These are phyloP conservation scores for Claviceps purpurea DNA, from an alignment of 2,329 filamentous ascomycete genomes.

Conservation along the genomic window DNA sequence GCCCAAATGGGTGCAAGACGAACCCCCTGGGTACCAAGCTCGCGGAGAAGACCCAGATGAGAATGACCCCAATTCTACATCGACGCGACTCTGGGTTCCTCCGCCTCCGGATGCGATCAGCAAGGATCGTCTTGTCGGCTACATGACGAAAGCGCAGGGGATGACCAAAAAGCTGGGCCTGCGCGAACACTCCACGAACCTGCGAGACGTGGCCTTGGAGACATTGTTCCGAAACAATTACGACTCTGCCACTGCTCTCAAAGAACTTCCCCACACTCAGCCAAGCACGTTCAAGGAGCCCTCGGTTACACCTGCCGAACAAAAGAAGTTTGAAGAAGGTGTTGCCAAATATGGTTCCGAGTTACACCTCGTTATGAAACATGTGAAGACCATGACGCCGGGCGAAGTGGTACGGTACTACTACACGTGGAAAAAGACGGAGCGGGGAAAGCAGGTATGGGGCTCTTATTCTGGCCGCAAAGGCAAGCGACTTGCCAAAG, in stretches of 20 bases:
- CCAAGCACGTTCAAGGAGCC: slow-evolving; percentile 73
- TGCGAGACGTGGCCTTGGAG: slow-evolving; percentile 70
- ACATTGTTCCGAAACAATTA: slow-evolving; percentile 61
- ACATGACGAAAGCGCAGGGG: slow-evolving; percentile 56
- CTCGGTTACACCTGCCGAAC: slow-evolving; percentile 60
- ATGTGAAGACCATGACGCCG: slow-evolving; percentile 71
- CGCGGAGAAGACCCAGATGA: slow-evolving; percentile 67
- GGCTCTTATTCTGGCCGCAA: slow-evolving; percentile 77
- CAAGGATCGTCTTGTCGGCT: slow-evolving; percentile 55
- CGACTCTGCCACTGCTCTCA: slow-evolving; percentile 55
- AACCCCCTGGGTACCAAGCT: slow-evolving; percentile 70
- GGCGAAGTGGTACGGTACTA: slow-evolving; percentile 82
- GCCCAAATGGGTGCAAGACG: slow-evolving; percentile 88
- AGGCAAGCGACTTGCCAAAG: slow-evolving; percentile 75
- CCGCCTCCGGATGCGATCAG: slow-evolving; percentile 38
- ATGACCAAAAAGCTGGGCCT: slow-evolving; percentile 57
- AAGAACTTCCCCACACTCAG: slow-evolving; percentile 53
- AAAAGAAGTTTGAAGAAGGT: slow-evolving; percentile 84
- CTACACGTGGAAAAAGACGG: slow-evolving; percentile 96
- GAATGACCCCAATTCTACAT: slow-evolving; percentile 61
- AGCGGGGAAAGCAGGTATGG: slow-evolving; percentile 77
- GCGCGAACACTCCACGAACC: slow-evolving; percentile 66
- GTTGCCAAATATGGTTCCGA: slow-evolving; percentile 87
- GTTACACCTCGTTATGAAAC: slow-evolving; percentile 65
- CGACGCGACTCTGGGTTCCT: slow-evolving; percentile 67